These are phyloP conservation scores for Trichoderma sp. DNA, from an alignment of 2,329 filamentous ascomycete species.

Conservation along the genomic window DNA sequence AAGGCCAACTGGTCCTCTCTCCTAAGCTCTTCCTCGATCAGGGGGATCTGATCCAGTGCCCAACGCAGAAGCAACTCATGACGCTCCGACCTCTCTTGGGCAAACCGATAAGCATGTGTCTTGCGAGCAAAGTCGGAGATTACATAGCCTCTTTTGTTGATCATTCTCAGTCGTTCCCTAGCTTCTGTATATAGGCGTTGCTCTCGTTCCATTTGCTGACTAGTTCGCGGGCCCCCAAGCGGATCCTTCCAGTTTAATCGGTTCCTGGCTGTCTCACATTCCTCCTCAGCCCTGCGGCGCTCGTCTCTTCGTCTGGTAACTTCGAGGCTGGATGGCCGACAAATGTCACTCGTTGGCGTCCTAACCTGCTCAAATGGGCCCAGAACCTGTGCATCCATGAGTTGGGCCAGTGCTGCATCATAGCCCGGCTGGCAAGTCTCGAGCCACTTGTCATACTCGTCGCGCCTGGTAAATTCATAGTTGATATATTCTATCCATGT, in stretches of 20 bases:
- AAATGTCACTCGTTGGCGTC: conserved; percentile 11
- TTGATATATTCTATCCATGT: conserved; percentile 22
- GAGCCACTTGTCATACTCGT: conserved; percentile 20
- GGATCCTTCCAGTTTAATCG: background rate
- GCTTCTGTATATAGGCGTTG: background rate
- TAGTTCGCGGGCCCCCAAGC: background rate
- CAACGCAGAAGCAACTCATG: conserved; percentile 28
- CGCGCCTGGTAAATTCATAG: conserved; percentile 11
- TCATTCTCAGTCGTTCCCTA: background rate
- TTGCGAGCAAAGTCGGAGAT: conserved; percentile 13
- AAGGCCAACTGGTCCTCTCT: background rate
- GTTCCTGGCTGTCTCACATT: background rate
- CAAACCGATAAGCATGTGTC: conserved; percentile 19
- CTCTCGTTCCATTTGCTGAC: background rate
- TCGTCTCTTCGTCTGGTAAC: conserved; percentile 10
- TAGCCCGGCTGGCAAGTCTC: conserved; percentile 9
- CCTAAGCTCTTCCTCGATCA: conserved; percentile 26
- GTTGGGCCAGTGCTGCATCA: background rate
- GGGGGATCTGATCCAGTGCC: conserved; percentile 25
- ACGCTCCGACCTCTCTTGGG: conserved; percentile 22
- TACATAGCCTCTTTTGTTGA: background rate
- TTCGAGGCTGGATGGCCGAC: conserved; percentile 7
- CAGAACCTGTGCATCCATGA: background rate
- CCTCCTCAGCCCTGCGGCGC: background rate
- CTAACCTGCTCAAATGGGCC: conserved; percentile 1